phyloP scores from a whole-genome alignment of 1,284 basidiomycete species.

The Ganoderma sinense region DNA sequence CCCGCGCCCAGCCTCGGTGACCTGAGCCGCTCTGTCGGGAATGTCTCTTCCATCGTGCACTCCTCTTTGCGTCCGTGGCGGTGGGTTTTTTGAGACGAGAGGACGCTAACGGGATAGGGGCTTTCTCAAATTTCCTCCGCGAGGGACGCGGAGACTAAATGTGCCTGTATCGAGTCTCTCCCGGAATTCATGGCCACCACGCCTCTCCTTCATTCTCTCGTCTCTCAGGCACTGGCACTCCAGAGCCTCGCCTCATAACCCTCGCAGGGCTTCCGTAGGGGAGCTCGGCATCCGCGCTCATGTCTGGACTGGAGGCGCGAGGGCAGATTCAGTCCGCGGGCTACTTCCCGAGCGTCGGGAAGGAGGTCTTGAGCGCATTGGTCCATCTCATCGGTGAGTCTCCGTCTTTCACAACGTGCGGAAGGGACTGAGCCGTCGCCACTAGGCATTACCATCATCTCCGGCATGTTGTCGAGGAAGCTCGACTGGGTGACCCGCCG shows the following conservation, averaged over 20 bases:
- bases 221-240: neutral
- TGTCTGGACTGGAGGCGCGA: neutral
- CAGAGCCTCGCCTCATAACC: neutral
- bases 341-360: constrained; percentile 35
- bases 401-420: neutral
- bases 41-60: neutral
- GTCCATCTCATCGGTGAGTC: constrained; percentile 39
- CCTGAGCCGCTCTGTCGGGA: neutral
- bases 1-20: neutral
- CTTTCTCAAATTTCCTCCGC: neutral
- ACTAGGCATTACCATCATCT: constrained; percentile 40
- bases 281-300: neutral
- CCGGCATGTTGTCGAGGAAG: constrained; percentile 41
- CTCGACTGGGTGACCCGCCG: constrained; percentile 15
- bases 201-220: neutral
- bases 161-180: neutral
- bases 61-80: neutral
- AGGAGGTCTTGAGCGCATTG: constrained; percentile 37
- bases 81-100: neutral
- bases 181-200: neutral
- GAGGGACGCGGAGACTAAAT: neutral
- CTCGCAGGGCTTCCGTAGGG: neutral
- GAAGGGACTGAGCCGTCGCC: neutral
- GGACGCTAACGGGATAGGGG: neutral
- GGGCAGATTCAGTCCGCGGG: constrained; percentile 7